Evolutionary conservation across 805 yeast species (phyloP).

Genomic region (Barnettozyma wickerhamii): DNA sequence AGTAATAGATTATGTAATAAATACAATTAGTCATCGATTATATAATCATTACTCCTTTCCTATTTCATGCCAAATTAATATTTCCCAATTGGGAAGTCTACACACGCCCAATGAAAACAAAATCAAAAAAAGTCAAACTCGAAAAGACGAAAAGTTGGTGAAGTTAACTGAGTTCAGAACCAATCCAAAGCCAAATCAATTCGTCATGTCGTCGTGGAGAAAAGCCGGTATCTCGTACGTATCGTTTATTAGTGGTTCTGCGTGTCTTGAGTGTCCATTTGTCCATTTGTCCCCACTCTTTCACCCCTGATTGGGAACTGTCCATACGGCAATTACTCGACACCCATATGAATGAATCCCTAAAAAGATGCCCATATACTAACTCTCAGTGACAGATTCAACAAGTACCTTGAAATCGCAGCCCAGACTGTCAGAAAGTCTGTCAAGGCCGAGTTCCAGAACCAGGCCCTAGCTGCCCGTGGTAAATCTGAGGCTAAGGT

Average conservation of each 20-base stretch:
- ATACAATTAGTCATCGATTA: too few relatives aligned
- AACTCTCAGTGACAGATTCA: conserved; percentile 40
- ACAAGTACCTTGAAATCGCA: conserved; percentile 87
- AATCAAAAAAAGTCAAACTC: too few relatives aligned
- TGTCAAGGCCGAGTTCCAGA: conserved; percentile 81
- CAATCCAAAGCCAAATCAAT: not conserved
- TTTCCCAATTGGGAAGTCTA: conserved; percentile 19
- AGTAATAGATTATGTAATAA: too few relatives aligned
- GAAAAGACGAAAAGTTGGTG: not conserved
- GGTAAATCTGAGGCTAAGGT: conserved; percentile 69
- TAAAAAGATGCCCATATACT: conserved; percentile 5
- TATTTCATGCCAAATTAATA: too few relatives aligned
- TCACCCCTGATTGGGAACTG: too few relatives aligned
- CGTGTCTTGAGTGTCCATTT: too few relatives aligned
- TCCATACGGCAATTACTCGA: too few relatives aligned
- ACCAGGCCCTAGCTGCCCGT: conserved; percentile 63
- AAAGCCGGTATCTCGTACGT: conserved; percentile 62
- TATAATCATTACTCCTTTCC: too few relatives aligned
- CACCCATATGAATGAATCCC: not conserved
- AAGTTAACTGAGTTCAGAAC: not conserved
- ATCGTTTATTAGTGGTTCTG: not conserved
- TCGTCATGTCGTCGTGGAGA: conserved; percentile 54
- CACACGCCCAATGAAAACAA: too few relatives aligned
- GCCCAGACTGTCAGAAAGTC: conserved; percentile 86
- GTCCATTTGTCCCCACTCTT: too few relatives aligned